Evolutionary conservation across 2,329 filamentous ascomycete species (phyloP).

Genomic region (Phialocephala subalpina): DNA sequence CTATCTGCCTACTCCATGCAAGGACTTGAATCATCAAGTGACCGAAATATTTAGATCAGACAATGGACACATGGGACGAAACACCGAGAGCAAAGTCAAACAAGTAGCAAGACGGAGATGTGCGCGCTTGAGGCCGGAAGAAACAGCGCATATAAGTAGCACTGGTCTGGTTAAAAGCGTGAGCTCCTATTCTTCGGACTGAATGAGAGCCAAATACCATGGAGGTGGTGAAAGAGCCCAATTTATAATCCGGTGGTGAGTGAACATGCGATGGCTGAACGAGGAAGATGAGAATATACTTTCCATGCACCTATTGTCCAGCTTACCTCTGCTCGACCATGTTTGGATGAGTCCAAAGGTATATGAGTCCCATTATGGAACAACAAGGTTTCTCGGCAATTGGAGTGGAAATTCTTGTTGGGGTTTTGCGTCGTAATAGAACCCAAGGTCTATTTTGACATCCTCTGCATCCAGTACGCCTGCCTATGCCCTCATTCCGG

Average conservation of each 20-base stretch:
- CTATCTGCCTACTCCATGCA: too few species aligned
- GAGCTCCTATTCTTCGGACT: slow-evolving; percentile 47
- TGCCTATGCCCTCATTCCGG: background rate
- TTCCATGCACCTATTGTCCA: background rate
- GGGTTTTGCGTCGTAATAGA: background rate
- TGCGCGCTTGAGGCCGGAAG: slow-evolving; percentile 40
- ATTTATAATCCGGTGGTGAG: slow-evolving; percentile 46
- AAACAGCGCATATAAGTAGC: slow-evolving; percentile 32
- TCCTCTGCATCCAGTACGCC: background rate
- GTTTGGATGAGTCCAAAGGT: background rate
- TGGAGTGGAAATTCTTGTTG: background rate
- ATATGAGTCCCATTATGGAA: too few species aligned
- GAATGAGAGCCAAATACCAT: slow-evolving; percentile 54
- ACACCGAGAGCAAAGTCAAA: background rate
- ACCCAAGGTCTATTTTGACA: background rate
- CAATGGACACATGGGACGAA: background rate
- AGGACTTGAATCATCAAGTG: background rate
- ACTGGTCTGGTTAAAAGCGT: slow-evolving; percentile 37
- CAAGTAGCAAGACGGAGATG: slow-evolving; percentile 17
- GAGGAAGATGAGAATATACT: background rate
- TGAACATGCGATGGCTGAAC: background rate
- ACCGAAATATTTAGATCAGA: background rate
- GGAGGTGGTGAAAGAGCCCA: slow-evolving; percentile 48
- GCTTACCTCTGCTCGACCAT: background rate
- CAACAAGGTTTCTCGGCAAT: background rate